Percentiles rank a stretch among this genome's conserved stretches.
phyloP scores from a whole-genome alignment of 768 basidiomycete genomes.

The Tricholoma flavovirens region DNA sequence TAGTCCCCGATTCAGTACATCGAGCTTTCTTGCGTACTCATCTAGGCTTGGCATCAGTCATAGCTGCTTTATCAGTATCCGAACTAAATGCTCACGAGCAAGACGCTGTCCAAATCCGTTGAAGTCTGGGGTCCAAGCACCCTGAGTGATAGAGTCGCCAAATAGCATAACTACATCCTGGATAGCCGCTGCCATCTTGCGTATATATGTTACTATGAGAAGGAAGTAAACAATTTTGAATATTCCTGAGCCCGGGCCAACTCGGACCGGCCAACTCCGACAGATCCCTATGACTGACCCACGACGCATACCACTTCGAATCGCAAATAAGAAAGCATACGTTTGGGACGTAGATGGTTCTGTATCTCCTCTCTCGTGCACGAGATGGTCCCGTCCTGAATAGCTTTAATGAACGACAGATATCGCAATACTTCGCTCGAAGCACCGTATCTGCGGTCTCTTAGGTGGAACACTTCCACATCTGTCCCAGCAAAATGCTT shows the following conservation, averaged over 20 bases:
- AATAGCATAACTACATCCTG: constrained; percentile 71
- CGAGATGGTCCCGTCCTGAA: constrained; percentile 4
- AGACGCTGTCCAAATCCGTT: constrained; percentile 66
- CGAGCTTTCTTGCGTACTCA: constrained; percentile 72
- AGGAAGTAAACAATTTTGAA: neutral
- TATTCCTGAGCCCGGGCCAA: no score
- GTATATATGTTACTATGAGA: neutral
- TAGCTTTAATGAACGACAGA: constrained; percentile 40
- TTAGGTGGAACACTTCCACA: constrained; percentile 90
- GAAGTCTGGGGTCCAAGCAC: constrained; percentile 44
- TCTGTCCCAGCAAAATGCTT: constrained; percentile 93
- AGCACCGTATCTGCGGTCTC: constrained; percentile 80
- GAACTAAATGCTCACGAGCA: constrained; percentile 40
- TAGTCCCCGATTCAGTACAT: constrained; percentile 82
- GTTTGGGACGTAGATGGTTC: constrained; percentile 87
- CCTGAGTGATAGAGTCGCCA: constrained; percentile 80
- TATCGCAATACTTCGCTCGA: constrained; percentile 70
- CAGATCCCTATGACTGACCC: constrained; percentile 18
- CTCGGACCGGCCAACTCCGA: no score
- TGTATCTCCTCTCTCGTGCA: constrained; percentile 5
- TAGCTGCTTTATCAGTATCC: neutral
- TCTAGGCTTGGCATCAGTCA: constrained; percentile 34
- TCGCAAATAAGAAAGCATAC: constrained; percentile 76
- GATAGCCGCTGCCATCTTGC: constrained; percentile 47
- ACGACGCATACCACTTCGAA: constrained; percentile 52